These are phyloP conservation scores for Vairimorpha ceranae DNA, from an alignment of 371 early-diverging fungal genomes.

Conservation along the genomic window DNA sequence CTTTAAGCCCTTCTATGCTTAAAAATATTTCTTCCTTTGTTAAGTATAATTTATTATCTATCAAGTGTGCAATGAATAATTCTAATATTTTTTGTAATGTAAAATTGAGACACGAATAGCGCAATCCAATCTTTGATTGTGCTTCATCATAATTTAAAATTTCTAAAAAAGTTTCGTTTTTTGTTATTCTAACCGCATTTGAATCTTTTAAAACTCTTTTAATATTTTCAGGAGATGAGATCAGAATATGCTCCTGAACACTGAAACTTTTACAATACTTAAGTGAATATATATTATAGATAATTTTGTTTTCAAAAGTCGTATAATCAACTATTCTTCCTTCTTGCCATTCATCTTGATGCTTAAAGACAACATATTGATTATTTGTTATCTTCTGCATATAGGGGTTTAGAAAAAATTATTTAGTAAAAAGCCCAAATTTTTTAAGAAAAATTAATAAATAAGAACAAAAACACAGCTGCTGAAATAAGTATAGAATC, in stretches of 20 bases:
- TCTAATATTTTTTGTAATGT: background rate
- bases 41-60: background rate
- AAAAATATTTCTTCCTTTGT: background rate
- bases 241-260: background rate
- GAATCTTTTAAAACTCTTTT: background rate
- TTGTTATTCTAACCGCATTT: background rate
- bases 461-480: too few relatives aligned
- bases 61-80: background rate
- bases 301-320: background rate
- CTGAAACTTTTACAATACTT: background rate
- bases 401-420: too few relatives aligned
- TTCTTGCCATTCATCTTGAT: constrained; percentile 11
- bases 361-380: constrained; percentile 8
- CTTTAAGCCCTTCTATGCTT: background rate
- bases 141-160: background rate
- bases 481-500: too few relatives aligned
- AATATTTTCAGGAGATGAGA: background rate
- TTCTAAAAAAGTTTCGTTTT: background rate
- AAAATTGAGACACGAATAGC: background rate
- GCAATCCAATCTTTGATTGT: background rate
- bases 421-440: too few relatives aligned
- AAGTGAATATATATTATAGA: background rate
- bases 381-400: background rate
- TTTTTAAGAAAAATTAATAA: too few relatives aligned
- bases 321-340: background rate